Evolutionary conservation across 2,329 filamentous ascomycete species (phyloP).

Genomic region (Beauveria asiatica): DNA sequence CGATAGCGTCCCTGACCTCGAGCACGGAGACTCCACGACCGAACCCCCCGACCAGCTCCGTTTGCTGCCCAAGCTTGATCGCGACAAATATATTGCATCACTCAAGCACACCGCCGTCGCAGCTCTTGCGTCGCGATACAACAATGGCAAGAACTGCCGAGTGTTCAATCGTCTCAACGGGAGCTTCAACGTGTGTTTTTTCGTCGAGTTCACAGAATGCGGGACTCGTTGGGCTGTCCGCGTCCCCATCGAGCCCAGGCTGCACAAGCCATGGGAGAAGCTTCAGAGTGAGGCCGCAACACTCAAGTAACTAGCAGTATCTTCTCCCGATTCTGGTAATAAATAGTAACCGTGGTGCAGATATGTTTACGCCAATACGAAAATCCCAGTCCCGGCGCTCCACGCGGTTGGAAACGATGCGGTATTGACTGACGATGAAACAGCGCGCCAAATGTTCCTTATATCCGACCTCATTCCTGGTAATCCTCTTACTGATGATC

Average conservation of each 20-base stretch:
- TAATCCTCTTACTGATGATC: not conserved
- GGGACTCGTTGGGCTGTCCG: not conserved
- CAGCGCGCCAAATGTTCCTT: not conserved
- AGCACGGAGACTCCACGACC: not conserved
- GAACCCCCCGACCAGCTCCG: not conserved
- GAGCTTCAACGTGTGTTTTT: not conserved
- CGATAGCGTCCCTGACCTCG: not conserved
- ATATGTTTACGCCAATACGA: not conserved
- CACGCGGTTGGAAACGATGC: not conserved
- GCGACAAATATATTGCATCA: not conserved
- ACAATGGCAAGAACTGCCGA: no score
- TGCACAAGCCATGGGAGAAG: not conserved
- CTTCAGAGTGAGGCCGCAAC: not conserved
- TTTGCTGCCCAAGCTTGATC: not conserved
- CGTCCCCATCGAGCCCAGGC: not conserved
- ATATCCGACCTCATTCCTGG: not conserved
- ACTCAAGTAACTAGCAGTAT: not conserved
- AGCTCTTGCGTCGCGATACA: not conserved
- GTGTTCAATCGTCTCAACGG: not conserved
- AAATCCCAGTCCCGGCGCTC: not conserved
- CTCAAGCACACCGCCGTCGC: not conserved
- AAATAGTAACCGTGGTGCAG: not conserved
- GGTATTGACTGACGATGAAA: not conserved
- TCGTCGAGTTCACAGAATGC: not conserved
- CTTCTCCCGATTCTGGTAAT: not conserved